phyloP scores from a whole-genome alignment of 75 land plant genomes.

The Azolla pinnata region DNA sequence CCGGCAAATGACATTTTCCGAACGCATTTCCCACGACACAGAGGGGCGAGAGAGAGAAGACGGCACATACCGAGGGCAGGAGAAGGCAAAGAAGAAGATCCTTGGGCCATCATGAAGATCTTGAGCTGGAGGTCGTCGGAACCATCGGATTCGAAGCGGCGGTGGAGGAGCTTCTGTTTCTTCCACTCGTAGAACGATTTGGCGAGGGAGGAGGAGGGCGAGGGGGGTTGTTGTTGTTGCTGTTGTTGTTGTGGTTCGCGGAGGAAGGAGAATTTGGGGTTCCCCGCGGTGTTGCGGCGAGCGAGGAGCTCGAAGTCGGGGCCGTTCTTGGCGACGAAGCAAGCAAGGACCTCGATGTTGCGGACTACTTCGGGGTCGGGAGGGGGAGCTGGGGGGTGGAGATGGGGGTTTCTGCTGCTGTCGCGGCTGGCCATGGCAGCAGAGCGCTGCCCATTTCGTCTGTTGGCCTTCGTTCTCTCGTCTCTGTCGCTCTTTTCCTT shows the following conservation, averaged over 20 bases:
- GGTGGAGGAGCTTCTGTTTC: conserved; percentile 15
- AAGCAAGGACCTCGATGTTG: conserved; percentile 32
- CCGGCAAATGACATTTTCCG: too few species aligned
- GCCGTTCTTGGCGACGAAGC: conserved; percentile 24
- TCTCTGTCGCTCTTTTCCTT: too few species aligned
- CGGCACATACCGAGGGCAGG: too few species aligned
- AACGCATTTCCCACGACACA: too few species aligned
- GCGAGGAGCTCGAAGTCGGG: conserved; percentile 31
- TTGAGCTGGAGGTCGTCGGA: conserved; percentile 3
- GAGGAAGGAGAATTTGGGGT: conserved; percentile 40
- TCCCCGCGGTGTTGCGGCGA: conserved; percentile 26
- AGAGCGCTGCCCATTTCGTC: too few species aligned
- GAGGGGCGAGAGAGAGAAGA: too few species aligned
- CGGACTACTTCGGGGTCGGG: conserved; percentile 21
- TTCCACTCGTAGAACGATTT: conserved; percentile 39
- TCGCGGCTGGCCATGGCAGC: too few species aligned
- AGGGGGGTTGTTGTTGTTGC: conserved; percentile 29
- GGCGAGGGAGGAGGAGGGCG: conserved; percentile 28
- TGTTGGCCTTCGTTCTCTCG: too few species aligned
- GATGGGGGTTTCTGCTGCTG: too few species aligned
- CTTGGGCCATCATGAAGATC: conserved; percentile 2
- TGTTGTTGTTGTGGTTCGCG: too few species aligned
- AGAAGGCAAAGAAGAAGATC: too few species aligned
- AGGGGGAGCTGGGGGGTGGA: conserved; percentile 31
- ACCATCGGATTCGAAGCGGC: neutral